Base-by-base conservation (phyloP, 2,329 filamentous ascomycete genomes). In the Fusarium sp. region DNA sequence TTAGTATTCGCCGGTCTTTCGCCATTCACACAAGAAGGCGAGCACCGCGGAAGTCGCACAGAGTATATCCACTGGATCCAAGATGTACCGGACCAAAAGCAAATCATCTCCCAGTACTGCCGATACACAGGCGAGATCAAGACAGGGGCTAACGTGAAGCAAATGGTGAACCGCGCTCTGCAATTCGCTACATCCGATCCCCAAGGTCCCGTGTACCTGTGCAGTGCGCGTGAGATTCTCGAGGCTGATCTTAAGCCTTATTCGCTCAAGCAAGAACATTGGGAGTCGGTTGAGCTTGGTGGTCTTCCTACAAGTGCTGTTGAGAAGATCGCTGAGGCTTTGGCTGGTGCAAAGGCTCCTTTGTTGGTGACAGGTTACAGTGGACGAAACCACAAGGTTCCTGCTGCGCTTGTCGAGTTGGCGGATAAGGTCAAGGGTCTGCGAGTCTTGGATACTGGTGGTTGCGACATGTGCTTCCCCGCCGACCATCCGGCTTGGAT, bases 61-160 rank as follows among this genome's bases (percentile, higher is more conserved):
- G 93, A 95, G 81, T 95, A 93, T 79, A 95, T 95, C 74, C 93
- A 95, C 80, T 95, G 93, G 92, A 92, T 95, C 36, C 93, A 95
- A 77, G 92, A 95, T 81, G 91, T 95, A 6, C 93, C 92, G 0
- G 92, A 95, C 77, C 93, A 95, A 80, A 93, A 92, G 80, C 88
- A 91, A 76, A 95, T 97, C 66, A 85, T 97, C 7, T 85, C 89
- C 0, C 94, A 97, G 83, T 97, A 97, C 81, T 97, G 95, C 80
- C 89, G 94, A 15, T 97, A 96, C 78, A 84, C 91, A 0, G 93
- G 87, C 7, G 95, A 97, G 83, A 91, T 97, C 81, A 95, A 95
- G 83, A 92, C 92, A 6, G 94, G 93, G 22, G 89, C 89, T 78
- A 97, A 97, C 77, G 90, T 97, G 68, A 97, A 97, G 85, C 94